Conservation (phyloP, 495 filamentous ascomycete genomes). For the Neurospora sp. region DNA sequence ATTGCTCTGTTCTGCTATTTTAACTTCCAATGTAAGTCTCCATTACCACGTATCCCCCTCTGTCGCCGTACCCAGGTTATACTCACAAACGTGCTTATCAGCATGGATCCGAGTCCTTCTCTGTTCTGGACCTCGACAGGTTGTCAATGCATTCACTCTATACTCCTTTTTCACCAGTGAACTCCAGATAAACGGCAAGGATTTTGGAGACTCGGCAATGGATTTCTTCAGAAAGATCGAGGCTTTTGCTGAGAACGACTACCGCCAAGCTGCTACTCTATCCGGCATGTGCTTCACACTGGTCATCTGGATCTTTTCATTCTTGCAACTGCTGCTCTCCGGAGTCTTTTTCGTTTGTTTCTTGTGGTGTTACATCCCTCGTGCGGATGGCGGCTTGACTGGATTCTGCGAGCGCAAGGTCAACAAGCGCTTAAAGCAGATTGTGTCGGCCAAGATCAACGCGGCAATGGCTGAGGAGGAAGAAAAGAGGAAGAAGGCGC, state of each 20-base stretch:
- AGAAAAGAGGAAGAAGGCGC: conserved; percentile 42
- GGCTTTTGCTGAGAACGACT: conserved; percentile 57
- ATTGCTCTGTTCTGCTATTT: conserved; percentile 91
- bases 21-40: conserved; percentile 68
- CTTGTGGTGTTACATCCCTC: conserved; percentile 81
- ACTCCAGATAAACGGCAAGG: conserved; percentile 49
- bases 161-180: conserved; percentile 62
- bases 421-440: conserved; percentile 65
- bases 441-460: conserved; percentile 72
- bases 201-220: conserved; percentile 43
- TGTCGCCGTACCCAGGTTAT: not conserved
- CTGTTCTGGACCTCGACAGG: conserved; percentile 83
- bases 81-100: conserved; percentile 2
- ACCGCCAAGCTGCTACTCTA: conserved; percentile 68
- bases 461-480: conserved; percentile 75
- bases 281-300: conserved; percentile 87
- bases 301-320: conserved; percentile 77
- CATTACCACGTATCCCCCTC: not conserved
- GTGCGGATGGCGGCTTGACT: conserved; percentile 62
- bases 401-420: conserved; percentile 86
- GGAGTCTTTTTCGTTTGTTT: conserved; percentile 73
- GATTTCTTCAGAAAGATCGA: conserved; percentile 71
- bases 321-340: conserved; percentile 62
- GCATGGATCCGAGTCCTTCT: conserved; percentile 82
- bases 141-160: conserved; percentile 78